Evolutionary conservation across 1,284 basidiomycete genomes (phyloP).

Genomic region (Heliocybe sulcata): DNA sequence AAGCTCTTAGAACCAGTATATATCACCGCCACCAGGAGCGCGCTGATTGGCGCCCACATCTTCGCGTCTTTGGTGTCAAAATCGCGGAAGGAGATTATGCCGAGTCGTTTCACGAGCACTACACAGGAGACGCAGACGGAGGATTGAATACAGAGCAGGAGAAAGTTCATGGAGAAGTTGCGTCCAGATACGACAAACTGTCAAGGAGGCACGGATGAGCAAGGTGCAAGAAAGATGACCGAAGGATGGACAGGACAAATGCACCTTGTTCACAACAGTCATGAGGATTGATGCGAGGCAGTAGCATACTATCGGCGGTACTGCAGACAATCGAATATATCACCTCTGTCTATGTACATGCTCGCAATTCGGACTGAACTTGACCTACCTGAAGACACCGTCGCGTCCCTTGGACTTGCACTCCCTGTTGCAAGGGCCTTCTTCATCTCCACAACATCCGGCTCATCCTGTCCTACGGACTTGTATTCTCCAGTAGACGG

Average conservation of each 20-base stretch:
- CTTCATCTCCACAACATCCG: slow-evolving; percentile 55
- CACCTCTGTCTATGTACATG: neutral
- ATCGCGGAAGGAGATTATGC: slow-evolving; percentile 86
- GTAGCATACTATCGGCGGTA: slow-evolving; percentile 82
- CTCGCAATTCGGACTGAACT: neutral
- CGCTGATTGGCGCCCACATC: slow-evolving; percentile 93
- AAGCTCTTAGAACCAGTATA: slow-evolving; percentile 98
- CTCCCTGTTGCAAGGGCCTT: slow-evolving; percentile 53
- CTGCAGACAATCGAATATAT: slow-evolving; percentile 23
- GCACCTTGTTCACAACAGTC: slow-evolving; percentile 96
- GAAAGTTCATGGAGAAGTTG: slow-evolving; percentile 95
- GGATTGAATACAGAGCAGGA: slow-evolving; percentile 90
- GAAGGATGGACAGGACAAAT: slow-evolving; percentile 14
- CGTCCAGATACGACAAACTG: slow-evolving; percentile 94
- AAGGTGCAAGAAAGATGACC: neutral
- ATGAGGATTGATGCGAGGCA: slow-evolving; percentile 94
- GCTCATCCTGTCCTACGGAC: slow-evolving; percentile 12
- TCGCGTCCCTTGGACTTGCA: slow-evolving; percentile 24
- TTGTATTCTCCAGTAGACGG: neutral
- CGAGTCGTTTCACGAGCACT: slow-evolving; percentile 61
- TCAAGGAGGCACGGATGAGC: slow-evolving; percentile 3
- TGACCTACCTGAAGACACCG: slow-evolving; percentile 31
- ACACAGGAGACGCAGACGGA: slow-evolving; percentile 82
- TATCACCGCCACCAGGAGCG: slow-evolving; percentile 89
- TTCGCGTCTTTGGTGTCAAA: slow-evolving; percentile 86